Percentiles rank a stretch among this genome's conserved stretches.
Conservation (phyloP, 2,329 filamentous ascomycete genomes). For the Fusarium xylarioides region DNA sequence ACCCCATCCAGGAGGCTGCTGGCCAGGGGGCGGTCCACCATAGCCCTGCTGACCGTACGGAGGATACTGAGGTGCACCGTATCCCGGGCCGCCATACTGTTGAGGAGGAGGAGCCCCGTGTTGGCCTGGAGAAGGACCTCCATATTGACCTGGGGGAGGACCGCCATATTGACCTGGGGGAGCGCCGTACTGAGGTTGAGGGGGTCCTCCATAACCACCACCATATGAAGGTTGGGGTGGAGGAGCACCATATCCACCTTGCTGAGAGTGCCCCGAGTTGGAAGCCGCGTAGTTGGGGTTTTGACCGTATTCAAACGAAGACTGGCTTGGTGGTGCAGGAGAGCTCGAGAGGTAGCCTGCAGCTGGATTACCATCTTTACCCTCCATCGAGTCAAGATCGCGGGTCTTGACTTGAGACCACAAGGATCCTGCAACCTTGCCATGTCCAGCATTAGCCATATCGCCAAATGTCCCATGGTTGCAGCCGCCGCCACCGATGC, state of each 20-base stretch:
- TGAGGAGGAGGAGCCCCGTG: constrained; percentile 44
- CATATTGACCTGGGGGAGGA: constrained; percentile 44
- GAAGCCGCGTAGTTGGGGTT: constrained; percentile 45
- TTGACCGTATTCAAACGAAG: constrained; percentile 55
- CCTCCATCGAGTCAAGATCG: constrained; percentile 65
- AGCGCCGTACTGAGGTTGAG: constrained; percentile 43
- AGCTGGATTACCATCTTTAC: constrained; percentile 53
- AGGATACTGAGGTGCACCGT: constrained; percentile 33
- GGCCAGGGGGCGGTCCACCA: constrained; percentile 31
- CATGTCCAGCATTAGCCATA: constrained; percentile 60
- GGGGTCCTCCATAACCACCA: constrained; percentile 45
- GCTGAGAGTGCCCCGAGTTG: constrained; percentile 36
- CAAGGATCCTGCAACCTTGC: constrained; percentile 66
- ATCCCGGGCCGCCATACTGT: constrained; percentile 43
- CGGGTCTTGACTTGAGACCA: constrained; percentile 70
- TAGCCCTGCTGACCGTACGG: constrained; percentile 34
- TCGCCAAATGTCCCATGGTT: constrained; percentile 56
- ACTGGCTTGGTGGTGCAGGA: constrained; percentile 48
- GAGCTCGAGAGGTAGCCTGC: constrained; percentile 51
- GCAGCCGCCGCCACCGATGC: constrained; percentile 45
- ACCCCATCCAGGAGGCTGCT: constrained; percentile 45
- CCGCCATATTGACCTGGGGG: constrained; percentile 43
- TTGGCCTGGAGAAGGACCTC: constrained; percentile 42
- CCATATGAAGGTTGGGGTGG: constrained; percentile 48
- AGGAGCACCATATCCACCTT: constrained; percentile 40